phyloP scores from a whole-genome alignment of 345 rosid genomes.

The Psidium guajava region DNA sequence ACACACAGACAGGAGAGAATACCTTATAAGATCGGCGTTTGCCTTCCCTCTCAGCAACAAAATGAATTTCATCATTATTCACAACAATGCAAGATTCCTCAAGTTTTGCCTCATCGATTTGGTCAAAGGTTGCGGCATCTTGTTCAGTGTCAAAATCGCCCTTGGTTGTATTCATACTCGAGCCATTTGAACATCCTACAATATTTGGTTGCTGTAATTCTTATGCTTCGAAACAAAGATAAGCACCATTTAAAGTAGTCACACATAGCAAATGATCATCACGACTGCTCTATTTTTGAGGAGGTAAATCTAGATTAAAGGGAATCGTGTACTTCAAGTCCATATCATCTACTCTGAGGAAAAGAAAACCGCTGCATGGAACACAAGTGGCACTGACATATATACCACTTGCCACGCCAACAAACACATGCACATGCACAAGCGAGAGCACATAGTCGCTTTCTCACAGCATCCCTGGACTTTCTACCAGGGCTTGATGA shows the following conservation, averaged over 20 bases:
- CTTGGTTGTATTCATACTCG: not conserved
- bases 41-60: slow-evolving; percentile 15
- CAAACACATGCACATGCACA: not conserved
- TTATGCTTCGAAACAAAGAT: not conserved
- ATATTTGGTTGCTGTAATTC: not conserved
- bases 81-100: slow-evolving; percentile 68
- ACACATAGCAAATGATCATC: not conserved
- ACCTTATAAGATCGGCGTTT: slow-evolving; percentile 61
- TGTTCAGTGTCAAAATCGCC: not conserved
- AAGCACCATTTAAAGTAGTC: not conserved
- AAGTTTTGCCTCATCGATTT: slow-evolving; percentile 16
- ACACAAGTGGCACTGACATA: not conserved
- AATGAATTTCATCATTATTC: slow-evolving; percentile 31
- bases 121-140: slow-evolving; percentile 5
- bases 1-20: not conserved
- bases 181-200: not conserved
- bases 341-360: not conserved
- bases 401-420: not conserved
- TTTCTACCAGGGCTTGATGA: not conserved
- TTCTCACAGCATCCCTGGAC: not conserved
- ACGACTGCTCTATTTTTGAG: not conserved
- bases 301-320: not conserved
- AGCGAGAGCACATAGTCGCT: not conserved
- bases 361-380: not conserved
- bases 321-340: not conserved